Evolutionary conservation across 768 basidiomycete species (phyloP).

Genomic region (Xerocomellus intermedius): DNA sequence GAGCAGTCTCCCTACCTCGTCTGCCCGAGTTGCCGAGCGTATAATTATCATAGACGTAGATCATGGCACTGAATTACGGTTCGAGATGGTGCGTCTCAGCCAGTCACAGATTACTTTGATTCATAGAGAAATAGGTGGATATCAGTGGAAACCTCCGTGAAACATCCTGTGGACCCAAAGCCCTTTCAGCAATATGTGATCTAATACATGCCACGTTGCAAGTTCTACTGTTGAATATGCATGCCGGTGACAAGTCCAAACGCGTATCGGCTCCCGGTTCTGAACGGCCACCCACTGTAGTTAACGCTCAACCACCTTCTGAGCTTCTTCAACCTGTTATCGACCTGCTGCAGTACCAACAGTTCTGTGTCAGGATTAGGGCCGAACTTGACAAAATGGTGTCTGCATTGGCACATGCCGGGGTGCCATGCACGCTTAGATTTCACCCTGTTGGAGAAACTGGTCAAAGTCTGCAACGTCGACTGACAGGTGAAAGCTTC

Average conservation of each 20-base stretch:
- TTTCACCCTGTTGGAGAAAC: constrained; percentile 69
- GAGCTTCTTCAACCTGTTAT: constrained; percentile 71
- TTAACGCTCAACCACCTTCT: constrained; percentile 31
- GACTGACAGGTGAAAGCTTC: constrained; percentile 42
- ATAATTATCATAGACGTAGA: constrained; percentile 77
- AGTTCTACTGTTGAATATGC: constrained; percentile 62
- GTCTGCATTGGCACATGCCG: constrained; percentile 47
- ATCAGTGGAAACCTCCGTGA: constrained; percentile 18
- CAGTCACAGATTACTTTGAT: neutral
- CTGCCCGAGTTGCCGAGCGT: constrained; percentile 76
- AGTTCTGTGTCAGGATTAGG: constrained; percentile 65
- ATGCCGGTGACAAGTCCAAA: constrained; percentile 45
- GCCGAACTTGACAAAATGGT: constrained; percentile 54
- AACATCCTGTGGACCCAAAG: constrained; percentile 10
- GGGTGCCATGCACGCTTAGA: constrained; percentile 54
- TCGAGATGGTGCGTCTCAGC: constrained; percentile 61
- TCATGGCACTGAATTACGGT: constrained; percentile 61
- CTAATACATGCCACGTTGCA: constrained; percentile 65
- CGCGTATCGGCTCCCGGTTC: constrained; percentile 35
- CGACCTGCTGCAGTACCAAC: constrained; percentile 76
- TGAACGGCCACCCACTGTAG: constrained; percentile 23
- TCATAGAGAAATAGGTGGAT: constrained; percentile 35
- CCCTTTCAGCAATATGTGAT: constrained; percentile 49
- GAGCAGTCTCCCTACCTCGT: constrained; percentile 70
- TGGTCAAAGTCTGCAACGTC: constrained; percentile 52